Conservation (phyloP, 768 basidiomycete species). For the Lactifluus pinguis region DNA sequence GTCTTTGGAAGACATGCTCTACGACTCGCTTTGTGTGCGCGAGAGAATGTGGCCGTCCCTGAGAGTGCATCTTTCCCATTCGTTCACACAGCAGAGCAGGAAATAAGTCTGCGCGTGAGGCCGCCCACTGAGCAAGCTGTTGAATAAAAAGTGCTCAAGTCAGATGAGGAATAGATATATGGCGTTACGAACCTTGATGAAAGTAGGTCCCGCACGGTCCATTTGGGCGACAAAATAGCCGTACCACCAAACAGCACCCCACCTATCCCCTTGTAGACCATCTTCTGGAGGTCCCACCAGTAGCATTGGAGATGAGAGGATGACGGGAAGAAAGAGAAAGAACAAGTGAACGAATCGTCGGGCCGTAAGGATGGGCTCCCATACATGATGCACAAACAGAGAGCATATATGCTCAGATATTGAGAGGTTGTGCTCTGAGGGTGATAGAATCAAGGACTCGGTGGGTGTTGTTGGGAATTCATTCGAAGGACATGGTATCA, state of each 20-base stretch:
- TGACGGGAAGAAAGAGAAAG: conserved; percentile 78
- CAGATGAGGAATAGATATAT: not conserved
- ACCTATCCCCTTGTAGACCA: conserved; percentile 60
- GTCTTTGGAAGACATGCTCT: conserved; percentile 71
- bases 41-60: conserved; percentile 72
- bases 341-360: conserved; percentile 78
- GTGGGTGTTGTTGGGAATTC: conserved; percentile 7
- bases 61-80: conserved; percentile 83
- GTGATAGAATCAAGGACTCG: conserved; percentile 48
- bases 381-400: conserved; percentile 49
- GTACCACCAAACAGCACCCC: conserved; percentile 99
- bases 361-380: conserved; percentile 82
- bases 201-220: conserved; percentile 93
- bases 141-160: not conserved
- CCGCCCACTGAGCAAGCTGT: conserved; percentile 97
- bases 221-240: conserved; percentile 78
- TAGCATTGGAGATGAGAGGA: conserved; percentile 77
- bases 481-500: conserved; percentile 35
- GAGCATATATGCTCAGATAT: conserved; percentile 35
- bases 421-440: conserved; percentile 50
- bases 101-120: conserved; percentile 89
- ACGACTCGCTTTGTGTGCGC: conserved; percentile 73
- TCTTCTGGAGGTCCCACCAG: conserved; percentile 51
- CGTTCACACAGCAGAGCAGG: conserved; percentile 76
- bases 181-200: conserved; percentile 67